These are phyloP conservation scores for Trypanosoma melophagium DNA, from an alignment of 208 protist species.

Conservation along the genomic window DNA sequence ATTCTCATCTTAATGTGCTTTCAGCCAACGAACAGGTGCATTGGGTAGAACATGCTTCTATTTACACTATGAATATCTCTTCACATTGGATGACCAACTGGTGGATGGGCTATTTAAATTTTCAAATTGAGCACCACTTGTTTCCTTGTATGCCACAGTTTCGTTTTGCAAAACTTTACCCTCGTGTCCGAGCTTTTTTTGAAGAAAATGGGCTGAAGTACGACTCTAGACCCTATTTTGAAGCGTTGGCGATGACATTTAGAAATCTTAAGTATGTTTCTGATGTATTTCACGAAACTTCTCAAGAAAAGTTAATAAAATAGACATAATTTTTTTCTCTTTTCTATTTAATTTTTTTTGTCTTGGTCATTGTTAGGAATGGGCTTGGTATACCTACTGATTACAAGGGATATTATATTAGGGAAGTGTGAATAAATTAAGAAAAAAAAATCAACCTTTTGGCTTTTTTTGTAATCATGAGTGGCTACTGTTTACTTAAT, in stretches of 20 bases:
- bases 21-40: slow-evolving; percentile 47
- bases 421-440: too few species aligned
- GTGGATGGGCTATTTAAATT: slow-evolving; percentile 84
- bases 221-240: slow-evolving; percentile 47
- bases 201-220: slow-evolving; percentile 68
- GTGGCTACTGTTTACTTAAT: too few species aligned
- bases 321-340: slow-evolving; percentile 4
- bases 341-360: slow-evolving; percentile 13
- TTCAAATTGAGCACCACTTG: slow-evolving; percentile 87
- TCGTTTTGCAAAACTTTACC: slow-evolving; percentile 47
- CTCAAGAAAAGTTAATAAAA: slow-evolving; percentile 6
- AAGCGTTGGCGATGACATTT: slow-evolving; percentile 45
- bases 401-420: too few species aligned
- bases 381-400: too few species aligned
- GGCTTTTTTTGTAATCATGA: too few species aligned
- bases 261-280: slow-evolving; percentile 61
- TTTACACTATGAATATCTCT: slow-evolving; percentile 74
- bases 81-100: slow-evolving; percentile 57
- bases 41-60: slow-evolving; percentile 68
- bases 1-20: slow-evolving; percentile 72
- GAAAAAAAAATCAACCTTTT: too few species aligned
- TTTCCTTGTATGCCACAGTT: slow-evolving; percentile 87
- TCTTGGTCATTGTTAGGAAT: too few species aligned
- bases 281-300: slow-evolving; percentile 28
- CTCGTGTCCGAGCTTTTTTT: slow-evolving; percentile 53